Conservation (phyloP, 352 stramenopile genomes). For the Phytophthora lateralis region DNA sequence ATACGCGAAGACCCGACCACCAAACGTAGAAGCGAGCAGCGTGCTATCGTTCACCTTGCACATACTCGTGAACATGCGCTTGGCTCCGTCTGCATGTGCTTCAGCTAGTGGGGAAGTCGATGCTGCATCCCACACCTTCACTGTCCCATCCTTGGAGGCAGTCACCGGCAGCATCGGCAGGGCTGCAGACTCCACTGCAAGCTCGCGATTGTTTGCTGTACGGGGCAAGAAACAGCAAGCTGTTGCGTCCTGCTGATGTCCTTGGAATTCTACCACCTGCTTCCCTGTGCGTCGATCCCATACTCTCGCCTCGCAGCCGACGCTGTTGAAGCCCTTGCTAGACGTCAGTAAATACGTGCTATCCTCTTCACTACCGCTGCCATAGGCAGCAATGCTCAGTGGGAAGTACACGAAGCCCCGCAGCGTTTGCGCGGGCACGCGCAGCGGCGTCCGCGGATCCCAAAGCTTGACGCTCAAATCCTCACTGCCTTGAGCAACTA, state of each 20-base stretch:
- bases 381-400: constrained; percentile 51
- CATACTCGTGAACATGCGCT: constrained; percentile 71
- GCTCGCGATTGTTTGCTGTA: constrained; percentile 9
- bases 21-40: constrained; percentile 66
- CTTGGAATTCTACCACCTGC: constrained; percentile 59
- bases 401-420: constrained; percentile 85
- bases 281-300: constrained; percentile 79
- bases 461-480: constrained; percentile 84
- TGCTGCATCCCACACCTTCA: constrained; percentile 72
- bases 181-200: constrained; percentile 7
- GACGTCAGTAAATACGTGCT: constrained; percentile 75
- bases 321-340: constrained; percentile 87
- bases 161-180: constrained; percentile 49
- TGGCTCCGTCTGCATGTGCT: constrained; percentile 44
- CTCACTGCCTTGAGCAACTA: constrained; percentile 82
- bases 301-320: constrained; percentile 76
- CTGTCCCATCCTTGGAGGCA: constrained; percentile 79
- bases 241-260: constrained; percentile 79
- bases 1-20: constrained; percentile 53
- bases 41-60: constrained; percentile 38
- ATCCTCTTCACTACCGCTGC: constrained; percentile 24
- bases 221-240: constrained; percentile 68
- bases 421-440: constrained; percentile 56
- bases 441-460: constrained; percentile 63
- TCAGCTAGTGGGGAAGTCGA: constrained; percentile 44